Base-by-base conservation (phyloP, 441 rosid genomes). In the Populus hybrid region DNA sequence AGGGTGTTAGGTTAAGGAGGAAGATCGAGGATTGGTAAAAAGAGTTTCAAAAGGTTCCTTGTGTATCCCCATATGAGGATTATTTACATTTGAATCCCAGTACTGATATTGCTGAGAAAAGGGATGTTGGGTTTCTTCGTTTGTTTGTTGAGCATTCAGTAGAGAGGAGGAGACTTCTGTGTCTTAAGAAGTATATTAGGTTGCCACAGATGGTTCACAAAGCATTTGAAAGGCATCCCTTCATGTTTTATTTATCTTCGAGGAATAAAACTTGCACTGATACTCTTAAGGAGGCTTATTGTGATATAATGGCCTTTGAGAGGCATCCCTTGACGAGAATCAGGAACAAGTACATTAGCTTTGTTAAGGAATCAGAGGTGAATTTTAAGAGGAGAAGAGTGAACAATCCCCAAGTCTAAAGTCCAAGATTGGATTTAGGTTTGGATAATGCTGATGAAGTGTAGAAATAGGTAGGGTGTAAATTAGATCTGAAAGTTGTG, bases 91-190 rank as follows among this genome's bases (percentile, higher is more conserved):
- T 93, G 83, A 89, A 92, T 84, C 88, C 91, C 18, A 38, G 76
- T 66, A 90, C 91, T 70, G 94, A 94, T 77, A 18, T 89, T 68
- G 91, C 95, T 23, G 98, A 93, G 90, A 86, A 30, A 30, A 30
- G 97, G 79, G 88, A 91, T 68, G 94, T 86, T 77, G 98, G 94
- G 57, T 84, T 94, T 87, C 91, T 94, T 77, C 97, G 93, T 73
- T 83, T 93, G 57, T 94, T 94, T 76, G 98, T 94, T 2, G 98
- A 93, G 71, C 92, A 93, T 83, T 89, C 98, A 0, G 94, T 90
- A 0, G 91, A 91, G 78, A 88, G 97, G 89, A 91, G 85, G 81
- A 89, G 79, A 77, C 86, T 89, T 72, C 42, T 89, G 76, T 89
- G 92, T 36, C 88, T 91, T 36, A 88, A 87, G 87, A 88, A 92